These are phyloP conservation scores for Solanum medicagineum DNA, from an alignment of 257 asterid species.

Conservation along the genomic window DNA sequence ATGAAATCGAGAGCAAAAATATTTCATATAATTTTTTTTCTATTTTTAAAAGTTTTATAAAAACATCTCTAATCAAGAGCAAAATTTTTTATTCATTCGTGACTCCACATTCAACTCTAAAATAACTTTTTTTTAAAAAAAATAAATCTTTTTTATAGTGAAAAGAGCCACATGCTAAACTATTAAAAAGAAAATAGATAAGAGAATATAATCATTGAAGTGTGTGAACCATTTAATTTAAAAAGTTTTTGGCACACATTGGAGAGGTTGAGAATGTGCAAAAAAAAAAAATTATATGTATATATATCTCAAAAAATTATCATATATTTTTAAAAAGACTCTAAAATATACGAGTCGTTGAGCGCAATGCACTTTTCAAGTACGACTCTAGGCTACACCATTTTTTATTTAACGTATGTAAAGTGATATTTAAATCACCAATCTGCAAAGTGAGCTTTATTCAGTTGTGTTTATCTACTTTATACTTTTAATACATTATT, in stretches of 20 bases:
- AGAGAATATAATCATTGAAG: not conserved
- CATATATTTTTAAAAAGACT: too few relatives aligned
- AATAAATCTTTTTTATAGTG: not conserved
- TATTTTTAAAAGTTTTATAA: not conserved
- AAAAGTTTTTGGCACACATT: not conserved
- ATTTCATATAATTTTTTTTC: not conserved
- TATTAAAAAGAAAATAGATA: not conserved
- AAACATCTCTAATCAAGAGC: not conserved
- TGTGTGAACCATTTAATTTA: not conserved
- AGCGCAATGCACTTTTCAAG: too few relatives aligned
- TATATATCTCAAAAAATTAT: too few relatives aligned
- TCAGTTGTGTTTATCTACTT: not conserved
- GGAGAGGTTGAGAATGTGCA: not conserved
- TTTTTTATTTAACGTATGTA: not conserved
- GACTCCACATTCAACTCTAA: not conserved
- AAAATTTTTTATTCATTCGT: accelerated
- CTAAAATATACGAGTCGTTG: too few relatives aligned
- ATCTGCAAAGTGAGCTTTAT: not conserved
- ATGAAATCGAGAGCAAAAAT: not conserved
- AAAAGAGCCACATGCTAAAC: not conserved
- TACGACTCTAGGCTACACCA: not conserved
- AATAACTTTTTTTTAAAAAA: too few relatives aligned
- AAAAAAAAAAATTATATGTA: too few relatives aligned
- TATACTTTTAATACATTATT: too few relatives aligned
- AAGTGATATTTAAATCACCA: not conserved